phyloP scores from a whole-genome alignment of 2,329 filamentous ascomycete genomes.

The Cladophialophora immunda region DNA sequence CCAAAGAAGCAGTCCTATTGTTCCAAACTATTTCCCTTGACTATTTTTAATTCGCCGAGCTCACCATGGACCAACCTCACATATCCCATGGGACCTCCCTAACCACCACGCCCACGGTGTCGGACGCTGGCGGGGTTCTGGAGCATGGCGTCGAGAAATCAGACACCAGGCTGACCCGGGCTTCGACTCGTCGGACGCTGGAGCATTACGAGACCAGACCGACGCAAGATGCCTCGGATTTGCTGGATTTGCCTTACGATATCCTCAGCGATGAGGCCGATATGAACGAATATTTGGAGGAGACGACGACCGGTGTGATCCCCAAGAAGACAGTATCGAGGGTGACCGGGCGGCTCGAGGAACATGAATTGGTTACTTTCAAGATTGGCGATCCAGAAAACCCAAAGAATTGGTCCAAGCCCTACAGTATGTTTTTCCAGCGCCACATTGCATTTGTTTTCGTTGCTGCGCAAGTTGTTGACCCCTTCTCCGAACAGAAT shows the following conservation, averaged over 20 bases:
- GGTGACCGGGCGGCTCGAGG: conserved; percentile 58
- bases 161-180: conserved; percentile 30
- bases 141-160: conserved; percentile 24
- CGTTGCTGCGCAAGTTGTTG: not conserved
- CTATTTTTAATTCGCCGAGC: not conserved
- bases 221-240: conserved; percentile 47
- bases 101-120: conserved; percentile 3
- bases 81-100: conserved; percentile 19
- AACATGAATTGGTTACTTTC: conserved; percentile 75
- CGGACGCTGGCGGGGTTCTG: not conserved
- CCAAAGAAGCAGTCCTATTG: not conserved
- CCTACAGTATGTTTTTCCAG: conserved; percentile 72
- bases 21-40: conserved; percentile 5
- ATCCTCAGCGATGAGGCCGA: conserved; percentile 68
- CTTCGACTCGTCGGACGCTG: conserved; percentile 38
- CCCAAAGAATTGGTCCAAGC: conserved; percentile 85
- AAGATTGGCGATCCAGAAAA: conserved; percentile 75
- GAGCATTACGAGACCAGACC: conserved; percentile 38
- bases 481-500: conserved; percentile 20
- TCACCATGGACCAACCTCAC: conserved; percentile 9
- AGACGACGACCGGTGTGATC: conserved; percentile 70
- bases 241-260: conserved; percentile 70
- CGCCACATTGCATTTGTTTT: not conserved
- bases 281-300: conserved; percentile 72
- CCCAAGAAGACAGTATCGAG: conserved; percentile 64